Percentiles rank a stretch among this genome's conserved stretches.
These are phyloP conservation scores for Aspergillus clavatus DNA, from an alignment of 2,329 filamentous ascomycete species.

Conservation along the genomic window DNA sequence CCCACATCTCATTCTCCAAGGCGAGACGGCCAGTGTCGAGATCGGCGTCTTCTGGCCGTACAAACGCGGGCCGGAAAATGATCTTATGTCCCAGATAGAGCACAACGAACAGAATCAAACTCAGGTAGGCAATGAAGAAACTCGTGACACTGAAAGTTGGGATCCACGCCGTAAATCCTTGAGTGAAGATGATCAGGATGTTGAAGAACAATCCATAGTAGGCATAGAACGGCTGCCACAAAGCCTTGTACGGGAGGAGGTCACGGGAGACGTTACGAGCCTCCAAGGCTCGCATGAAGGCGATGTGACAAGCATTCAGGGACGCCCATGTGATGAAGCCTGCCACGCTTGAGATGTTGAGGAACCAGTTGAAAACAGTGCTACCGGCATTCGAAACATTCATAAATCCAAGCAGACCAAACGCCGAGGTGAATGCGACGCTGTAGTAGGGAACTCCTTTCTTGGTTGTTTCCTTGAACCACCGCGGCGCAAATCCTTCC, in stretches of 20 bases:
- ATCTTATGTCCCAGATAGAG: constrained; percentile 59
- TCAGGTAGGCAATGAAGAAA: constrained; percentile 63
- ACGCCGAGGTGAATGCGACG: constrained; percentile 42
- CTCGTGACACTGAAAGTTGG: constrained; percentile 51
- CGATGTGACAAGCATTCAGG: constrained; percentile 54
- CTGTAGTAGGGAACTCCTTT: constrained; percentile 43
- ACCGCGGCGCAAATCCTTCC: constrained; percentile 41
- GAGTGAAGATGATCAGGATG: constrained; percentile 60
- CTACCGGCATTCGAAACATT: constrained; percentile 60
- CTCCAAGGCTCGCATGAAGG: constrained; percentile 58
- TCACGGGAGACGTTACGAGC: constrained; percentile 55
- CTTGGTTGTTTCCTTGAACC: constrained; percentile 40
- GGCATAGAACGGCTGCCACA: constrained; percentile 60
- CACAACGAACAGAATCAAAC: constrained; percentile 58
- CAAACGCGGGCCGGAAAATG: constrained; percentile 34
- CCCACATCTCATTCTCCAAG: constrained; percentile 33
- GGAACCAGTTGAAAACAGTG: constrained; percentile 49
- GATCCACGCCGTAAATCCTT: constrained; percentile 66
- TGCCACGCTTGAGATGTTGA: constrained; percentile 32
- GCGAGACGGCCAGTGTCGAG: constrained; percentile 38
- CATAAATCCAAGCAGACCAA: constrained; percentile 66
- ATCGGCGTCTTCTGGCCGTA: constrained; percentile 40
- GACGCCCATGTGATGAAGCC: constrained; percentile 37
- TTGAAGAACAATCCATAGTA: constrained; percentile 65
- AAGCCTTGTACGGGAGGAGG: constrained; percentile 57